phyloP scores from a whole-genome alignment of 495 filamentous ascomycete species.

The Tuber borchii region DNA sequence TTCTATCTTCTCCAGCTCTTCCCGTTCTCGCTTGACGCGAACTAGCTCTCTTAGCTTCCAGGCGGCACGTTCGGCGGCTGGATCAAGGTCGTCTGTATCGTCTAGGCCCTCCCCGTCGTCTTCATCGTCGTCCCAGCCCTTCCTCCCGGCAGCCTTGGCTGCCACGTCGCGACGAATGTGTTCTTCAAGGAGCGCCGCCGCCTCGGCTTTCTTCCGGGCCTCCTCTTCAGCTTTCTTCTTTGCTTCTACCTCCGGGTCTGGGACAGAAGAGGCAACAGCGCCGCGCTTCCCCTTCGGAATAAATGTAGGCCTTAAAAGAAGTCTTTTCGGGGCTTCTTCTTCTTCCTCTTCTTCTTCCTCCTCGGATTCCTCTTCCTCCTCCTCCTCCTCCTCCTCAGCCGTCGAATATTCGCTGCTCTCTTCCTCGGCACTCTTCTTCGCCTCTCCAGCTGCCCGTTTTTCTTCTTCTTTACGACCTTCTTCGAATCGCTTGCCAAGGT shows the following conservation, averaged over 20 bases:
- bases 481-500: slow-evolving; percentile 54
- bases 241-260: slow-evolving; percentile 28
- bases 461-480: slow-evolving; percentile 50
- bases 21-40: slow-evolving; percentile 76
- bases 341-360: slow-evolving; percentile 55
- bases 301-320: slow-evolving; percentile 84
- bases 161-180: slow-evolving; percentile 75
- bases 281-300: slow-evolving; percentile 74
- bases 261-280: slow-evolving; percentile 24
- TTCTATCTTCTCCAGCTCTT: slow-evolving; percentile 75
- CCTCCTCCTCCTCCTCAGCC: slow-evolving; percentile 49
- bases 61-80: slow-evolving; percentile 79
- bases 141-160: slow-evolving; percentile 65
- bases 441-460: slow-evolving; percentile 54
- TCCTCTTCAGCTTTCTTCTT: slow-evolving; percentile 54
- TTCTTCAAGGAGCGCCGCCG: slow-evolving; percentile 76
- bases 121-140: slow-evolving; percentile 81
- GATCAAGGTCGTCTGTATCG: slow-evolving; percentile 77
- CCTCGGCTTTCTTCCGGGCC: slow-evolving; percentile 57
- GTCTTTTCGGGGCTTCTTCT: slow-evolving; percentile 66
- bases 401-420: slow-evolving; percentile 44
- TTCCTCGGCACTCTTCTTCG: slow-evolving; percentile 62
- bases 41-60: slow-evolving; percentile 92
- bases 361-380: slow-evolving; percentile 43
- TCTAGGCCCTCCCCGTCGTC: slow-evolving; percentile 69